Evolutionary conservation across 1,284 basidiomycete species (phyloP), one percentile per base, ranked within the genome.

Genomic region (Ceratobasidium sp.): DNA sequence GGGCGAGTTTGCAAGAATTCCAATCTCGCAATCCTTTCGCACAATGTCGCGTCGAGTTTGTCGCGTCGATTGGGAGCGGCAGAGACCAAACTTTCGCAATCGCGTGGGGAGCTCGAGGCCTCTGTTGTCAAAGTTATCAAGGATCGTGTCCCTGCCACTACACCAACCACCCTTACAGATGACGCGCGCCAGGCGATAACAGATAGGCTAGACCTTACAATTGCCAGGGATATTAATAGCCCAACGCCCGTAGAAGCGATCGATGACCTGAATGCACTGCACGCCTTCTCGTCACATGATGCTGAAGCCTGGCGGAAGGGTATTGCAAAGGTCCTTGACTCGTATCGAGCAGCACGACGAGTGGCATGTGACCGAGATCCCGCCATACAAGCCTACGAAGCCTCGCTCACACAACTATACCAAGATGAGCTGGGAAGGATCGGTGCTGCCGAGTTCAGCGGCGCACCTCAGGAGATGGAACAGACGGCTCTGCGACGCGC

Each of bases 1-100:
- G 84, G 86, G 2, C 83, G 88, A 0, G 77, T 86, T 32, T 83
- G 81, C 75, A 90, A 90, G 75, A 82, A 85, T 4, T 86, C 87
- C 0, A 78, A 84, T 68, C 77, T 88, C 22, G 87, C 89, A 70
- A 85, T 90, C 25, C 75, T 88, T 43, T 88, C 90, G 74, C 81
- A 82, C 62, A 88, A 89, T 69, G 81, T 88, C 15, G 83, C 86
- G 0, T 79, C 80, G 15, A 47, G 42, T 34, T 20, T 60, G 10
- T 60, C 57, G n/a, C 42, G 57, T 31, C 42, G 43, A 3, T 20
- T 71, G 2, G 42, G 43, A 27, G 34, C 7, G 13, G 57, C 43
- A 15, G 57, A 49, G 29, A 32, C 25, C 3, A 60, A 20, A 31
- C n/a, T 60, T 13, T 13, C 22, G 15, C 20, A 13, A 7, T 22